phyloP scores from a whole-genome alignment of 148 eudicot genomes.

The Persicaria maculosa region DNA sequence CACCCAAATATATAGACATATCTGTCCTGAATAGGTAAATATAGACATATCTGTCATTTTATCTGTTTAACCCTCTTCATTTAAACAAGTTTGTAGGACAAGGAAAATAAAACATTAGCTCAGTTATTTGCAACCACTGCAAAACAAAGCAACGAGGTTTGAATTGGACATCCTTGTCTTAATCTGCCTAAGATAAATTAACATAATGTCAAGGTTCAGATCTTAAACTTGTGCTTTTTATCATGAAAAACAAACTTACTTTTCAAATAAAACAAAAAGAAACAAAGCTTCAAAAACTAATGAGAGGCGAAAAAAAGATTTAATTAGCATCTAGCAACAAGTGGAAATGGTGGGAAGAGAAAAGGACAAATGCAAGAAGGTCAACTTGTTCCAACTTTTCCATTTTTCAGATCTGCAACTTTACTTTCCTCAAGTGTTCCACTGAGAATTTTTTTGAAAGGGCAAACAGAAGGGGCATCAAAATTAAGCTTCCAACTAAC shows the following conservation, averaged over 20 bases:
- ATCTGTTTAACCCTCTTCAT: too few species aligned
- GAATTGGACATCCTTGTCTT: not conserved
- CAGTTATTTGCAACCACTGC: not conserved
- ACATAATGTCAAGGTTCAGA: not conserved
- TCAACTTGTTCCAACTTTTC: slow-evolving; percentile 7
- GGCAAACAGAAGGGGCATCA: slow-evolving; percentile 5
- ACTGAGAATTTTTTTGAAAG: slow-evolving; percentile 4
- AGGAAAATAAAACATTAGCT: not conserved
- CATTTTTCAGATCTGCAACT: not conserved
- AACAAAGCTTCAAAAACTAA: not conserved
- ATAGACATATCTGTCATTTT: too few species aligned
- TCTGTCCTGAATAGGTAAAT: too few species aligned
- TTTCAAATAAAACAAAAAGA: not conserved
- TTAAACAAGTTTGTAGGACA: not conserved
- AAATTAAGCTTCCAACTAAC: not conserved
- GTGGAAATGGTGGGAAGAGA: slow-evolving; percentile 2
- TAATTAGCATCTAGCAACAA: not conserved
- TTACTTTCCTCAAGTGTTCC: slow-evolving; percentile 9
- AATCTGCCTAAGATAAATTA: not conserved
- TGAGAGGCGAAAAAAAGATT: not conserved
- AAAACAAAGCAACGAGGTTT: not conserved
- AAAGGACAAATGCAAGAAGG: slow-evolving; percentile 4
- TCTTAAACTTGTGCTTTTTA: not conserved
- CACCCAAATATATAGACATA: too few species aligned
- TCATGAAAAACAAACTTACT: not conserved